Conservation (phyloP, 495 filamentous ascomycete species). For the Hyaloscypha hepaticicola region DNA sequence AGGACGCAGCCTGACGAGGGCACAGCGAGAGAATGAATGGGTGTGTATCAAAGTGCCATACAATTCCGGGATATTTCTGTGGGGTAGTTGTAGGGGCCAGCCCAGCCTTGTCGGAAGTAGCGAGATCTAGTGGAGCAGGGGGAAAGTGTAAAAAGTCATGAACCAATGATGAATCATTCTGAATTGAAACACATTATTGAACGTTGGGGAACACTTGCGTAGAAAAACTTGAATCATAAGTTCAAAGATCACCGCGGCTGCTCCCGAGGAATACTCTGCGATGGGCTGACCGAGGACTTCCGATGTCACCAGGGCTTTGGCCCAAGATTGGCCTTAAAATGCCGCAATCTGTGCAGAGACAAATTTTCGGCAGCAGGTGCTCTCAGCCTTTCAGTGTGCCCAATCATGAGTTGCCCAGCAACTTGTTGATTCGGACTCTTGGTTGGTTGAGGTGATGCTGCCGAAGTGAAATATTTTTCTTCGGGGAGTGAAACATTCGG, state of each 20-base stretch:
- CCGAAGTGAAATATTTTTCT: not conserved
- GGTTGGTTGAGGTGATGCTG: not conserved
- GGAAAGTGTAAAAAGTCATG: not conserved
- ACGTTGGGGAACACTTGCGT: not conserved
- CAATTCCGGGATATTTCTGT: not conserved
- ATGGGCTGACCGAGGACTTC: not conserved
- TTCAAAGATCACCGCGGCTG: not conserved
- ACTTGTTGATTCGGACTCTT: not conserved
- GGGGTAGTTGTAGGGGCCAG: not conserved
- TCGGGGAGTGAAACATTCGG: conserved; percentile 4
- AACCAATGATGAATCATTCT: too few species aligned
- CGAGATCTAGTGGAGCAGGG: not conserved
- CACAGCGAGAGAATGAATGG: not conserved
- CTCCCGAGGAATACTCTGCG: not conserved
- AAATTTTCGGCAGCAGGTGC: too few species aligned
- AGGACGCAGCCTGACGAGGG: not conserved
- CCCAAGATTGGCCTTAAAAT: not conserved
- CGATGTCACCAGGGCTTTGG: not conserved
- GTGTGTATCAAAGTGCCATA: not conserved
- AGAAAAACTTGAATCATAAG: not conserved
- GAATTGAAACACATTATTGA: too few species aligned
- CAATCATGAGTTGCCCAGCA: too few species aligned
- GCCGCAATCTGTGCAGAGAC: too few species aligned
- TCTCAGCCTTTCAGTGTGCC: too few species aligned
- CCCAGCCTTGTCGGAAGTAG: not conserved